Conservation (phyloP, 305 asterid genomes). For the Fraxinus floribunda region DNA sequence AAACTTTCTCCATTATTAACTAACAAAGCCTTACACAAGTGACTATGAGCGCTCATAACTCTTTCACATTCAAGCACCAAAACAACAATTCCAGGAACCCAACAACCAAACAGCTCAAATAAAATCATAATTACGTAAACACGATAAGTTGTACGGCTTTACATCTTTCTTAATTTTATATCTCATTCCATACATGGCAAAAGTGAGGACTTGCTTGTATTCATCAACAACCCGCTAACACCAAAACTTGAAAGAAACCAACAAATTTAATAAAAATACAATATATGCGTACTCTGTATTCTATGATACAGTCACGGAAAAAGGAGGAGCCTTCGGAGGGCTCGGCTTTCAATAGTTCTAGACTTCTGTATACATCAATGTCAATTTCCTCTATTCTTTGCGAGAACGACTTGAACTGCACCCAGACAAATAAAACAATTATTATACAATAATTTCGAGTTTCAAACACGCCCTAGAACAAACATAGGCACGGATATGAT, state of each 20-base stretch:
- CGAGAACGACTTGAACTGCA: slow-evolving; percentile 73
- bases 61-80: not conserved
- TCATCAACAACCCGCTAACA: not conserved
- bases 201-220: not conserved
- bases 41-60: not conserved
- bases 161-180: not conserved
- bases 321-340: slow-evolving; percentile 76
- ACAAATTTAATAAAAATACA: not conserved
- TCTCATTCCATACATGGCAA: not conserved
- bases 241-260: not conserved
- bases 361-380: slow-evolving; percentile 70
- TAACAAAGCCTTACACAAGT: not conserved
- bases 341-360: slow-evolving; percentile 53
- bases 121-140: not conserved
- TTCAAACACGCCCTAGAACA: slow-evolving; percentile 5
- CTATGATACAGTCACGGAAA: slow-evolving; percentile 70
- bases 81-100: not conserved
- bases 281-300: slow-evolving; percentile 60
- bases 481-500: not conserved
- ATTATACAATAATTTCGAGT: slow-evolving; percentile 9
- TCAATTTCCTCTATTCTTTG: slow-evolving; percentile 67
- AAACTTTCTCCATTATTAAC: not conserved
- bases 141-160: not conserved
- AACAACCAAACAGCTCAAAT: not conserved
- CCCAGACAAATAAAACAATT: not conserved